These are phyloP conservation scores for Xylaria sp. DNA, from an alignment of 2,329 filamentous ascomycete species.

Conservation along the genomic window DNA sequence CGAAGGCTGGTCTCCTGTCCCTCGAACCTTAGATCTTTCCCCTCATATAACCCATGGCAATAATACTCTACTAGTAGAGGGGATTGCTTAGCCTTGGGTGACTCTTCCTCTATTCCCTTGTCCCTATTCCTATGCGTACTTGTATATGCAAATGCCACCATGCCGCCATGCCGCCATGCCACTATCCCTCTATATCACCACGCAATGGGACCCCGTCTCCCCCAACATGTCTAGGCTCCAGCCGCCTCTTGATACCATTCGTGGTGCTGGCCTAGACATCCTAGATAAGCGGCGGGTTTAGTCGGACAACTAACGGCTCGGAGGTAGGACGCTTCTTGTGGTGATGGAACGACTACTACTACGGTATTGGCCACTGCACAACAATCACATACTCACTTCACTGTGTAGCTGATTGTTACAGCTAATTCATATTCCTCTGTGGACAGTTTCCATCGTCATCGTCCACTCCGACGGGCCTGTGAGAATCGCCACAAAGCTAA, in stretches of 20 bases:
- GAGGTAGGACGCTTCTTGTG: conserved; percentile 18
- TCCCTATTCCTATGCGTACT: conserved; percentile 2
- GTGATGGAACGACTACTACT: not conserved
- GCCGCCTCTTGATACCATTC: not conserved
- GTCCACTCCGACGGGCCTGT: conserved; percentile 6
- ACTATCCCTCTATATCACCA: no score
- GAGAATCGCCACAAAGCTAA: conserved; percentile 19
- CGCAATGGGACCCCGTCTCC: not conserved
- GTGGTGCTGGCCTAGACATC: not conserved
- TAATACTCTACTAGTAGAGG: no score
- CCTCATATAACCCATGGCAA: no score
- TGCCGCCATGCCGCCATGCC: no score
- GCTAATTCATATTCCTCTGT: not conserved
- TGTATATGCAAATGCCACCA: not conserved
- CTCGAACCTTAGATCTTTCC: no score
- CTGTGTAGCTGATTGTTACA: conserved; percentile 4
- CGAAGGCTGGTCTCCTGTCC: not conserved
- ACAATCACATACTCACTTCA: not conserved
- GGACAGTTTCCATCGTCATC: conserved; percentile 10
- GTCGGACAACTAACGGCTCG: conserved; percentile 16
- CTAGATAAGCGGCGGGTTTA: not conserved
- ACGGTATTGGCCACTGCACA: not conserved
- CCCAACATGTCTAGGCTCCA: conserved; percentile 2
- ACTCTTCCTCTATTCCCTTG: not conserved
- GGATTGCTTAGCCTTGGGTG: not conserved